Conservation (phyloP, 441 rosid species). For the Manihot esculenta region DNA sequence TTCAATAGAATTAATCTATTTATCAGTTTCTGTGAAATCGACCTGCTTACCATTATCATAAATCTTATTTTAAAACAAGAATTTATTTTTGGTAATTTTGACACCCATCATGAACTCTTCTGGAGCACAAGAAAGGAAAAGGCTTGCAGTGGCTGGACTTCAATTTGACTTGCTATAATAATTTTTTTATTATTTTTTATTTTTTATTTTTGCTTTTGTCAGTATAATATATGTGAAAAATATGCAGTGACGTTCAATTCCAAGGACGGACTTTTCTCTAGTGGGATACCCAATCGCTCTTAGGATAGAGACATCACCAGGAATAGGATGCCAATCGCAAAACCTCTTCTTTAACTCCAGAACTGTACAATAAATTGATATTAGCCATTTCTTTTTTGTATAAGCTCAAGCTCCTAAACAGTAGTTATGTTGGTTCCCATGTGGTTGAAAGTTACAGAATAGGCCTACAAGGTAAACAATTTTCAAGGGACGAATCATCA, state of each 20-base stretch:
- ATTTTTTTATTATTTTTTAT: too few species aligned
- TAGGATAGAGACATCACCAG: conserved; percentile 16
- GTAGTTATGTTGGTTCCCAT: not conserved
- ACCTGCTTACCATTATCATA: too few species aligned
- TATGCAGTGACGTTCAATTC: too few species aligned
- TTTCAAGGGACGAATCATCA: conserved; percentile 18
- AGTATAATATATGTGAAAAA: too few species aligned
- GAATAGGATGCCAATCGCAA: not conserved
- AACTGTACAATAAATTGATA: too few species aligned
- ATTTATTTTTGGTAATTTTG: too few species aligned
- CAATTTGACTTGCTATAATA: not conserved
- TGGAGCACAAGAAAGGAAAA: not conserved
- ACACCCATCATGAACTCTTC: not conserved
- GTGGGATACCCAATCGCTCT: conserved; percentile 34
- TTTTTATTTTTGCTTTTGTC: too few species aligned
- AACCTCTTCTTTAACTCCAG: not conserved
- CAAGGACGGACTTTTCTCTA: conserved; percentile 25
- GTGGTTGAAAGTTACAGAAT: not conserved
- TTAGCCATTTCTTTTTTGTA: too few species aligned
- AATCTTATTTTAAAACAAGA: too few species aligned
- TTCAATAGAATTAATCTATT: too few species aligned
- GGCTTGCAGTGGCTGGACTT: not conserved
- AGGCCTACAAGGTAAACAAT: not conserved
- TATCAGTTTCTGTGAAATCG: too few species aligned
- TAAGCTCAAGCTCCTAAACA: not conserved